phyloP scores from a whole-genome alignment of 2,329 filamentous ascomycete species.

The Teratosphaeria zuluensis region DNA sequence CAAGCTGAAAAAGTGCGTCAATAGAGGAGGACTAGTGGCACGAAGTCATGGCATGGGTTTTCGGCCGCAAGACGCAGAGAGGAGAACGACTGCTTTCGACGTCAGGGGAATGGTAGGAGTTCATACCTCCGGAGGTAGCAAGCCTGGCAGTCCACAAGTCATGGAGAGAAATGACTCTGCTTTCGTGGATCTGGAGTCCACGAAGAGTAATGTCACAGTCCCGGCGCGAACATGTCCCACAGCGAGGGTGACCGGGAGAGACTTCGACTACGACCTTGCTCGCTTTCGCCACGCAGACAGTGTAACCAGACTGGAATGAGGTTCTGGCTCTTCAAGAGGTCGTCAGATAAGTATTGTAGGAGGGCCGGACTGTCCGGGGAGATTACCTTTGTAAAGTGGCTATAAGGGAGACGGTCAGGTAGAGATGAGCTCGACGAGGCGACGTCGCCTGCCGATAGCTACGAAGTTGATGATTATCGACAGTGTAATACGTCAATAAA shows the following conservation, averaged over 20 bases:
- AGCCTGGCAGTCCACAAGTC: background rate
- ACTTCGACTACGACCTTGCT: background rate
- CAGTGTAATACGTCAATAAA: background rate
- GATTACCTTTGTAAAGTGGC: background rate
- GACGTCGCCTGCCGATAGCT: background rate
- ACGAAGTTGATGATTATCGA: background rate
- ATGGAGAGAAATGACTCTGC: background rate
- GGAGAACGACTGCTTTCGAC: background rate
- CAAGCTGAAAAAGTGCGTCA: conserved; percentile 8
- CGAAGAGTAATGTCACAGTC: background rate
- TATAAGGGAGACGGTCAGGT: background rate
- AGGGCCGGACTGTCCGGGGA: too few species aligned
- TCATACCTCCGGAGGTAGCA: background rate
- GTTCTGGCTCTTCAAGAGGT: background rate
- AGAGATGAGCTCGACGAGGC: background rate
- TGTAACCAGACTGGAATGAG: background rate
- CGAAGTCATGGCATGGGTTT: background rate
- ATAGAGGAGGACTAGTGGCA: background rate
- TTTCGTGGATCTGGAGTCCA: background rate
- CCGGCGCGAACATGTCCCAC: background rate
- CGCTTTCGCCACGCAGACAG: background rate
- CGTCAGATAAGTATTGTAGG: background rate
- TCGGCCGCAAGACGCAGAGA: background rate
- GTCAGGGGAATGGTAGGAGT: background rate
- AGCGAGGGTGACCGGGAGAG: background rate